Conservation (phyloP, 495 filamentous ascomycete genomes). For the Beverwykella pulmonaria region DNA sequence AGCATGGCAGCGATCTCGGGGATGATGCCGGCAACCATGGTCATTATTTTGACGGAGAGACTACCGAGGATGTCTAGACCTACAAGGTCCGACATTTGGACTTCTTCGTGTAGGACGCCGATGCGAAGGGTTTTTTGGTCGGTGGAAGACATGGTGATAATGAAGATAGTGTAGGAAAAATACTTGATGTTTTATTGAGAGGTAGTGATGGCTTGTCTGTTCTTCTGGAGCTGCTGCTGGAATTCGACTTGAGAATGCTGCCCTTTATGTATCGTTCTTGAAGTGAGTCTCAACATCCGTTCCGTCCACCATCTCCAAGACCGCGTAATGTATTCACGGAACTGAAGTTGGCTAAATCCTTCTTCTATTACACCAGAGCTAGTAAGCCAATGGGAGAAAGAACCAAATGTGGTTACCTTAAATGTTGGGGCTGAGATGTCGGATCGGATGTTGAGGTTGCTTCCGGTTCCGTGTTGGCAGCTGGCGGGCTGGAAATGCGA, state of each 20-base stretch:
- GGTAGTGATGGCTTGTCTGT: background rate
- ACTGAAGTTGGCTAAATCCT: background rate
- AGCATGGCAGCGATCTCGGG: slow-evolving; percentile 2
- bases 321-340: background rate
- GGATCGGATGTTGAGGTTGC: slow-evolving; percentile 3
- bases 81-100: slow-evolving; percentile 34
- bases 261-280: background rate
- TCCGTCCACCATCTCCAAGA: background rate
- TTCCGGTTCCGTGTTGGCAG: slow-evolving; percentile 1
- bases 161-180: background rate
- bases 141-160: background rate
- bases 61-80: slow-evolving; percentile 37
- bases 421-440: background rate
- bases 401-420: background rate
- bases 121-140: slow-evolving; percentile 26
- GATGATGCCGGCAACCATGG: background rate
- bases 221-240: background rate
- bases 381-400: background rate
- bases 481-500: too few species aligned
- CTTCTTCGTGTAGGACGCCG: slow-evolving; percentile 33
- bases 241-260: background rate
- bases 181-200: background rate
- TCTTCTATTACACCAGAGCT: background rate
- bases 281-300: background rate
- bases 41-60: slow-evolving; percentile 22